Percentiles rank a stretch among this genome's conserved stretches.
phyloP scores from a whole-genome alignment of 2,329 filamentous ascomycete species.

The Trichoderma breve region DNA sequence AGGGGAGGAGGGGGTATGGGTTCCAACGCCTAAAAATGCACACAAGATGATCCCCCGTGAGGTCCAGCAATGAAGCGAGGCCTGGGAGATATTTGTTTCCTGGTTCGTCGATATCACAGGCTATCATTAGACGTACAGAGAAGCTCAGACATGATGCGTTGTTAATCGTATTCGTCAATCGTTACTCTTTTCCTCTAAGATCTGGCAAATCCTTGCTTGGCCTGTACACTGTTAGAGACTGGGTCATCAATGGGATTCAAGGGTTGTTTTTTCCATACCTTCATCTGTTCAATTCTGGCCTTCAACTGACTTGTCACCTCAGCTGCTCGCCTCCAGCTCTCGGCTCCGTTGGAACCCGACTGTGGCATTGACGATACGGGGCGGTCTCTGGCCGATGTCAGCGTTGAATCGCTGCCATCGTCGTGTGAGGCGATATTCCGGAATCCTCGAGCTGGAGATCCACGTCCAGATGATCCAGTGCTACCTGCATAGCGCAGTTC shows the following conservation, averaged over 20 bases:
- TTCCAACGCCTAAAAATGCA: slow-evolving; percentile 38
- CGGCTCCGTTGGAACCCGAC: slow-evolving; percentile 42
- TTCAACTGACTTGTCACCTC: slow-evolving; percentile 98
- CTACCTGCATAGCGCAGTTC: slow-evolving; percentile 53
- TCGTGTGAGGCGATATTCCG: slow-evolving; percentile 39
- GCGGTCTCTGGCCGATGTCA: slow-evolving; percentile 32
- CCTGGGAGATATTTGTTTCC: background rate
- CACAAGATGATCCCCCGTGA: slow-evolving; percentile 20
- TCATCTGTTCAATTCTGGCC: slow-evolving; percentile 98
- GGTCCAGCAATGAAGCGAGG: background rate
- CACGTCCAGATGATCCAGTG: slow-evolving; percentile 53
- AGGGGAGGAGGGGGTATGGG: slow-evolving; percentile 30
- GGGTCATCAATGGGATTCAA: background rate
- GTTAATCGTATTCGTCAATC: slow-evolving; percentile 3
- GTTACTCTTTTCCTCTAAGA: slow-evolving; percentile 25
- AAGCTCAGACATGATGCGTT: slow-evolving; percentile 13
- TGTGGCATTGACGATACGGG: slow-evolving; percentile 39
- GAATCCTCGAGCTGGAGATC: slow-evolving; percentile 58
- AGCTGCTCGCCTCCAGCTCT: slow-evolving; percentile 95
- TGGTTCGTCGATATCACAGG: slow-evolving; percentile 15
- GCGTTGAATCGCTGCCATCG: slow-evolving; percentile 33
- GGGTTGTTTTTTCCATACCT: slow-evolving; percentile 48
- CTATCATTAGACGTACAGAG: slow-evolving; percentile 1
- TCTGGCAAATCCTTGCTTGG: slow-evolving; percentile 33
- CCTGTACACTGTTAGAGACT: slow-evolving; percentile 22